Conservation (phyloP, 306 rosid species). For the Potentilla sterilis region DNA sequence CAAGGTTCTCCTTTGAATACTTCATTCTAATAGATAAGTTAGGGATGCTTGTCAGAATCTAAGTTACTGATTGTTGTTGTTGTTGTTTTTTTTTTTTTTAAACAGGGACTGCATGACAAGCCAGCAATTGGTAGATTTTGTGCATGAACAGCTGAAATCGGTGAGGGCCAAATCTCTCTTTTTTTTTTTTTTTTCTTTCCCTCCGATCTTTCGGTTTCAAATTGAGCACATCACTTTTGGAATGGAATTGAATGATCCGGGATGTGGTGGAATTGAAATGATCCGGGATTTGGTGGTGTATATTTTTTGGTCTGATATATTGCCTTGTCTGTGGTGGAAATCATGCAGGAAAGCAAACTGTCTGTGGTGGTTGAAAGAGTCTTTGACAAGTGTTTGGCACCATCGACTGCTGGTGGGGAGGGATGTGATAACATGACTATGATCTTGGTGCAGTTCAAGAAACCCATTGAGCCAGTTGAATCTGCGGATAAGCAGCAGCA, state of each 20-base stretch:
- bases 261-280: too few species aligned
- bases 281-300: neutral
- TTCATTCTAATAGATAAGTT: neutral
- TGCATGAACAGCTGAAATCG: constrained; percentile 58
- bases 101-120: constrained; percentile 97
- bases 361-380: constrained; percentile 82
- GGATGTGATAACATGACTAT: constrained; percentile 99
- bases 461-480: constrained; percentile 38
- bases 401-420: constrained; percentile 73
- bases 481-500: constrained; percentile 41
- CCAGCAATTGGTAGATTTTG: constrained; percentile 84
- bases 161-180: constrained; percentile 39
- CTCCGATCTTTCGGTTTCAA: neutral
- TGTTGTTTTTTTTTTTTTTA: constrained; percentile 10
- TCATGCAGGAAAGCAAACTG: constrained; percentile 65
- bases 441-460: constrained; percentile 89
- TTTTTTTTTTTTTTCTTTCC: neutral
- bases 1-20: neutral
- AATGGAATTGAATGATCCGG: too few species aligned
- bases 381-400: constrained; percentile 87
- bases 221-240: neutral
- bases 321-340: constrained; percentile 19
- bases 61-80: constrained; percentile 16
- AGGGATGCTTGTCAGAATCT: neutral
- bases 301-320: neutral